Evolutionary conservation across 164 flowering plant genomes (phyloP).

Genomic region (Amborella trichopoda): DNA sequence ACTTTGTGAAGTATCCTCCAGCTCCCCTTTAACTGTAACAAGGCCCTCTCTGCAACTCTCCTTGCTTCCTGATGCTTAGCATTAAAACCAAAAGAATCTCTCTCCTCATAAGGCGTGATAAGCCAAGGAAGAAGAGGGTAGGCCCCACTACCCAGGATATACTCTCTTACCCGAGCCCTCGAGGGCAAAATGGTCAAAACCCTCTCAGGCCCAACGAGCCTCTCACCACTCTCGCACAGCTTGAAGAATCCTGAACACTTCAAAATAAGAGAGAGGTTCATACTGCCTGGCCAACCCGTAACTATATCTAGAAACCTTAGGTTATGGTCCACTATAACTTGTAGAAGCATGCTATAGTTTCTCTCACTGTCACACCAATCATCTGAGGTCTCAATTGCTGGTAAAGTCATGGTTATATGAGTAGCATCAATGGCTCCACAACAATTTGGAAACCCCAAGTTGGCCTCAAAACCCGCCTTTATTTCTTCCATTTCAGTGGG

Average conservation of each 20-base stretch:
- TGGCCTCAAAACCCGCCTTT: conserved; percentile 46
- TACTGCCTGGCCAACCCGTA: conserved; percentile 77
- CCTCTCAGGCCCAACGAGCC: conserved; percentile 37
- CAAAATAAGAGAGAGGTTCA: conserved; percentile 38
- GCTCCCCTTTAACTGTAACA: conserved; percentile 63
- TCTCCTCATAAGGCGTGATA: conserved; percentile 46
- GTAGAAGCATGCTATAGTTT: conserved; percentile 86
- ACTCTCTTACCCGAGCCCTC: conserved; percentile 52
- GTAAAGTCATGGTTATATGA: conserved; percentile 87
- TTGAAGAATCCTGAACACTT: conserved; percentile 61
- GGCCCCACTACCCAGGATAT: conserved; percentile 47
- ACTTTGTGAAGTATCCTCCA: conserved; percentile 95
- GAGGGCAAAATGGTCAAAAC: conserved; percentile 12
- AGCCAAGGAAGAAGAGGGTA: conserved; percentile 95
- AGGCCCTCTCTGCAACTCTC: conserved; percentile 48
- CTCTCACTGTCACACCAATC: conserved; percentile 85
- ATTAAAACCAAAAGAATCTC: conserved; percentile 30
- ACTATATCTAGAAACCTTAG: conserved; percentile 81
- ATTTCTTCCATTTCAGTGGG: conserved; percentile 33
- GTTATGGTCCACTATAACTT: conserved; percentile 76
- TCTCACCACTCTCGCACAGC: conserved; percentile 48
- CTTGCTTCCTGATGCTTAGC: conserved; percentile 37
- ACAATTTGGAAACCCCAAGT: conserved; percentile 64
- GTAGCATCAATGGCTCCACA: conserved; percentile 90
- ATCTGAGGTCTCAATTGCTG: conserved; percentile 88